A percentile compares a stretch with the other conserved stretches of the same genome.
Evolutionary conservation across 164 flowering plant genomes (phyloP).

Genomic region (Dillenia turbinata): DNA sequence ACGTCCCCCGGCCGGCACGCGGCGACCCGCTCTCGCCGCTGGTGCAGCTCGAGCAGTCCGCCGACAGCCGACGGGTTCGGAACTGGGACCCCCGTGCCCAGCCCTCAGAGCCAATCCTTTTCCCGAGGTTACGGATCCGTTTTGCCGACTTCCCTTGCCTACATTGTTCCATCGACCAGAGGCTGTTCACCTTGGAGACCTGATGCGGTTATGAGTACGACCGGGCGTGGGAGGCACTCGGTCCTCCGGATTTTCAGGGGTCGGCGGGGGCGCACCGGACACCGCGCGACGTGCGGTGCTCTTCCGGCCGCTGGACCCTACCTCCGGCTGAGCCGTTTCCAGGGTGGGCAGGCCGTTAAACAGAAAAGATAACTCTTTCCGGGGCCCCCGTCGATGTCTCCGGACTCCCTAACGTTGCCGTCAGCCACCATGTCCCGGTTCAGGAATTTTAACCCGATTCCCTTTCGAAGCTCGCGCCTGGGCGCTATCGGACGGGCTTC

Average conservation of each 20-base stretch:
- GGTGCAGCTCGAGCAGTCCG: conserved; percentile 21
- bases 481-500: too few relatives aligned
- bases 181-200: conserved; percentile 15
- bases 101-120: conserved; percentile 33
- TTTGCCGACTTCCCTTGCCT: conserved; percentile 29
- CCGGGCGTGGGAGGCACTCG: conserved; percentile 15
- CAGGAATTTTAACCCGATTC: too few relatives aligned
- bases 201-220: conserved; percentile 16
- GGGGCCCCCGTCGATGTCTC: too few relatives aligned
- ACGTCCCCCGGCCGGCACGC: conserved; percentile 20
- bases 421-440: too few relatives aligned
- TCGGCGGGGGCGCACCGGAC: conserved; percentile 20
- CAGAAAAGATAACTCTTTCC: too few relatives aligned
- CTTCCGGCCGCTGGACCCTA: conserved; percentile 28
- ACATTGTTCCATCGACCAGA: conserved; percentile 24
- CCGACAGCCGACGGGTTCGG: conserved; percentile 23
- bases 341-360: background rate
- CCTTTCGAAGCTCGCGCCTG: too few relatives aligned
- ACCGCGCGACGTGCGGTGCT: conserved; percentile 22
- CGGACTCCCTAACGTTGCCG: too few relatives aligned
- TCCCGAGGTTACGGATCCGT: conserved; percentile 27
- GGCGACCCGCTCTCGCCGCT: conserved; percentile 19
- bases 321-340: conserved; percentile 8
- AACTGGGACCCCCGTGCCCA: conserved; percentile 14
- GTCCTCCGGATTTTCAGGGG: conserved; percentile 26